Evolutionary conservation across 2,329 filamentous ascomycete genomes (phyloP).

Genomic region (Trichothecium roseum): DNA sequence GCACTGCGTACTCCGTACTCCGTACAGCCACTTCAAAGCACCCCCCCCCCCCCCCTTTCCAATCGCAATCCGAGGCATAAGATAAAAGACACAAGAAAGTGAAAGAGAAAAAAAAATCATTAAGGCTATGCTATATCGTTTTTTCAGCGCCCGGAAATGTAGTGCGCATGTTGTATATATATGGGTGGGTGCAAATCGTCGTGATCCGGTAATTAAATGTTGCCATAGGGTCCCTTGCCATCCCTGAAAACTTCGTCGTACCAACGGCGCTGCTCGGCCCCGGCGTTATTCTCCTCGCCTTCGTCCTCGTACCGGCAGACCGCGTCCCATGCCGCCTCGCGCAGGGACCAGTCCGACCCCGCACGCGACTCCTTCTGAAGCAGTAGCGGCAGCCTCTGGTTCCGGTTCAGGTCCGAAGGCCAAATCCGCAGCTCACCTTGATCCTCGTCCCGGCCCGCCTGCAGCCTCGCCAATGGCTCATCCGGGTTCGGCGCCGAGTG

Average conservation of each 20-base stretch:
- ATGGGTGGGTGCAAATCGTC: no score
- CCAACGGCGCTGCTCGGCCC: not conserved
- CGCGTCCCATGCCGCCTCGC: not conserved
- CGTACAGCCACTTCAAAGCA: no score
- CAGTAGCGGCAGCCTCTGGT: not conserved
- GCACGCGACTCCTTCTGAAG: not conserved
- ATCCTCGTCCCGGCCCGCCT: not conserved
- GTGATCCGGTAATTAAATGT: no score
- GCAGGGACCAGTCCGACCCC: not conserved
- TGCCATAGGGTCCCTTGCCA: constrained; percentile 1
- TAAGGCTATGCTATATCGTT: no score
- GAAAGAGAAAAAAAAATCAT: no score
- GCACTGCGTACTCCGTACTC: no score
- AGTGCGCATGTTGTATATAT: no score
- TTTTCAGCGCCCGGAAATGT: no score
- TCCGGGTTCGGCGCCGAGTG: not conserved
- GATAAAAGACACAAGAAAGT: no score
- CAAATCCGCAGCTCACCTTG: not conserved
- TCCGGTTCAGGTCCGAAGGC: not conserved
- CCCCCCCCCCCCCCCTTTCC: no score
- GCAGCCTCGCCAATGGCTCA: not conserved
- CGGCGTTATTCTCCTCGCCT: not conserved
- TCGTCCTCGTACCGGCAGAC: not conserved
- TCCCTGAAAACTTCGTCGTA: constrained; percentile 3
- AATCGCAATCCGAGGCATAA: no score